A percentile compares a stretch with the other conserved stretches of the same genome.
These are phyloP conservation scores for Diversispora eburnea DNA, from an alignment of 192 early-diverging fungal species.

Conservation along the genomic window DNA sequence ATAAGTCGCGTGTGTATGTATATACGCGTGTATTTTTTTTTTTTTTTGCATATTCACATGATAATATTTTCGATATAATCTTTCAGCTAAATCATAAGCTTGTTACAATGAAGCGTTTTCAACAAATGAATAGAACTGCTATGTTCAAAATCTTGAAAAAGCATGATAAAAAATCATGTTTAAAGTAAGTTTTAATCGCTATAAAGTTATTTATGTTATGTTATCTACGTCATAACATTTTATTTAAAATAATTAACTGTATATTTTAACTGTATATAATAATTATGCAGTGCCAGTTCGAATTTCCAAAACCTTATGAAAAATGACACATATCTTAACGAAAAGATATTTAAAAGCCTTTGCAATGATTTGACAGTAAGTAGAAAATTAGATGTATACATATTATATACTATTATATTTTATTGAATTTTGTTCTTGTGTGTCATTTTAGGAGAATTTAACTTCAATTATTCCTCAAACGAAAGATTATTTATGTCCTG, in stretches of 20 bases:
- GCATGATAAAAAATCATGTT: conserved; percentile 80
- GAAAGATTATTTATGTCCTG: conserved; percentile 37
- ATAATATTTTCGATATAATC: conserved; percentile 38
- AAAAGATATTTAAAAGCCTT: no score
- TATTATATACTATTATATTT: no score
- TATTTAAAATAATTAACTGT: not conserved
- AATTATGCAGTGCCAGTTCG: no score
- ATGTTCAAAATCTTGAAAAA: conserved; percentile 86
- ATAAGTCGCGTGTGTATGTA: conserved; percentile 4
- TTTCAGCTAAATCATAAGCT: conserved; percentile 65
- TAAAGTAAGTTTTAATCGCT: conserved; percentile 38
- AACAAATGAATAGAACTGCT: conserved; percentile 71
- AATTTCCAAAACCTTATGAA: no score
- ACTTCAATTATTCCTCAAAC: no score
- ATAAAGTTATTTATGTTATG: not conserved
- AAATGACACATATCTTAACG: no score
- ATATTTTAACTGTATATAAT: no score
- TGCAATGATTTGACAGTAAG: no score
- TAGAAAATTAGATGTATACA: no score
- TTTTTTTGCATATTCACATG: conserved; percentile 20
- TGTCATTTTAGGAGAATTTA: no score
- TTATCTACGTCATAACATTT: not conserved
- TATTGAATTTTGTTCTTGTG: no score
- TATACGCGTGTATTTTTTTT: no score
- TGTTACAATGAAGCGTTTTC: conserved; percentile 64